Base-by-base conservation (phyloP, 2,329 filamentous ascomycete species). In the Nemania sp. region DNA sequence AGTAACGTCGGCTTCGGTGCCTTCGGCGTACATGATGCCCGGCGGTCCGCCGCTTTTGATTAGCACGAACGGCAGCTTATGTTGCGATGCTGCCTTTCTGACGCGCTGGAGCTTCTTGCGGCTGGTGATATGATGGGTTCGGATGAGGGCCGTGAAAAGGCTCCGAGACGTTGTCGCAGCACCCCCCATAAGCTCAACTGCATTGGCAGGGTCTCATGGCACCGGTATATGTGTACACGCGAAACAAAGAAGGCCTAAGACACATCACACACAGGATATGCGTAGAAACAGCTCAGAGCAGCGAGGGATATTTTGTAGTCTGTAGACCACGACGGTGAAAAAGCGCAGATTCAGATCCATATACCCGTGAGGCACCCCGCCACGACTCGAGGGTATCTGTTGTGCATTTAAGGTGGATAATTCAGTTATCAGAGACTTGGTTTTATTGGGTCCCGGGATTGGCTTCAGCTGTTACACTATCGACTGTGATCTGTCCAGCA, bases 71-170 rank as follows among this genome's bases (percentile, higher is more conserved):
- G 87, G 83, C 57, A 86, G 77, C 65, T 84, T 78, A 48, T 83
- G 79, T 34, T 83, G 80, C 6, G 88, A 86, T 3, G 84, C 82
- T 2, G 87, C 86, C 73, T 89, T 88, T 52, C 80, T 84, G 20
- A 93, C 80, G 57, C 75, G 76, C 7, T 78, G 75, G 0, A 83
- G 75, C 71, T 93, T 93, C 72, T 91, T 92, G 65, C 89, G 87
- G 0, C 88, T 92, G 3, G 89, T 92, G 70, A 93, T 92, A 73
- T 93, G 90, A 68, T 93, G 90, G 0, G 90, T 93, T 54, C 89
- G 84, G 62, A 93, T 90, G 47, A 93, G 78, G 32, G 88, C 84
- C 71, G 75, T 76, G 63, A 74, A 79, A 25, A 73, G 63, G 21
- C 47, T 66, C 13, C 42, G 29, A 35, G 59, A 18, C 12, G 47